These are phyloP conservation scores for Penicillium chermesinum DNA, from an alignment of 495 filamentous ascomycete species.

Conservation along the genomic window DNA sequence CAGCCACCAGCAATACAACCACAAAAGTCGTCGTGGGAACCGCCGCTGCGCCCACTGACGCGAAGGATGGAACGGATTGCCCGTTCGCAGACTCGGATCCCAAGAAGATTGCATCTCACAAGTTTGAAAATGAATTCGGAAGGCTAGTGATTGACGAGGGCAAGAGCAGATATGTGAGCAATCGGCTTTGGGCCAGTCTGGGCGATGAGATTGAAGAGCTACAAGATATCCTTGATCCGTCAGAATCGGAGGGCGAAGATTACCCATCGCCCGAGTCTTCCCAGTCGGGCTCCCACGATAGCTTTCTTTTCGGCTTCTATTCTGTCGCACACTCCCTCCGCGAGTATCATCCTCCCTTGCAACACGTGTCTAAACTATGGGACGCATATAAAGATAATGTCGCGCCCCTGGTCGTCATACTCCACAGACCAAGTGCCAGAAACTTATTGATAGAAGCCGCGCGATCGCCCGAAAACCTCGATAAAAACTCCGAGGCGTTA, in stretches of 20 bases:
- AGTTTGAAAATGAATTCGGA: conserved; percentile 66
- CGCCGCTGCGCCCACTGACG: neutral
- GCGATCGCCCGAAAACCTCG: conserved; percentile 50
- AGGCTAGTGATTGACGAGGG: conserved; percentile 79
- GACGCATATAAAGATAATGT: conserved; percentile 65
- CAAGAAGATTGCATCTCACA: conserved; percentile 21
- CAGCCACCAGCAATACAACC: conserved; percentile 1
- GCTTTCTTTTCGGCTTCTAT: conserved; percentile 65
- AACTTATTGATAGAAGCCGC: conserved; percentile 41
- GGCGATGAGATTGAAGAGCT: conserved; percentile 80
- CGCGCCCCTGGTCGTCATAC: conserved; percentile 62
- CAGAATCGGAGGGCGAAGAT: conserved; percentile 61
- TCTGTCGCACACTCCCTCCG: conserved; percentile 48
- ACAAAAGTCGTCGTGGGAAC: conserved; percentile 3
- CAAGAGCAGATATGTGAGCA: conserved; percentile 79
- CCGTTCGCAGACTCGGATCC: conserved; percentile 27
- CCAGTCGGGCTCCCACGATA: conserved; percentile 55
- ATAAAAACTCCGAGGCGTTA: conserved; percentile 61
- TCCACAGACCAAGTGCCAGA: conserved; percentile 58
- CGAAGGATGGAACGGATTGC: conserved; percentile 17
- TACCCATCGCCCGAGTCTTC: conserved; percentile 52
- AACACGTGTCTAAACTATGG: conserved; percentile 64
- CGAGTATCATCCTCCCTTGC: conserved; percentile 49
- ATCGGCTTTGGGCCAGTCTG: conserved; percentile 82
- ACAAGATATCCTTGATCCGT: conserved; percentile 61